Percentiles rank a stretch among this genome's conserved stretches.
Conservation (phyloP, 1,284 basidiomycete genomes). For the Irpex sp. region DNA sequence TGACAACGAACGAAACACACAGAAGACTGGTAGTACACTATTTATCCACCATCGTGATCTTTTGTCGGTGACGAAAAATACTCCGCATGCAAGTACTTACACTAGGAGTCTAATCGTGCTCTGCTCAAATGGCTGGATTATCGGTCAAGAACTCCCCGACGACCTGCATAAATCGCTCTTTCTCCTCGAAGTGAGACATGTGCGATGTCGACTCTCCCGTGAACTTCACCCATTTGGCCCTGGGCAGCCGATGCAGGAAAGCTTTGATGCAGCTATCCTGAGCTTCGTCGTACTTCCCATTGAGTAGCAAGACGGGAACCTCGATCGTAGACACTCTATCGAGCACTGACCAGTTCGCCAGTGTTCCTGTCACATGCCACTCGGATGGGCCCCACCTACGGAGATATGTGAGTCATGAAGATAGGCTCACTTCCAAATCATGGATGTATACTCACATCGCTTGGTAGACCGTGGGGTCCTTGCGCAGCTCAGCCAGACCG, state of each 20-base stretch:
- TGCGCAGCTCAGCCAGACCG: constrained; percentile 27
- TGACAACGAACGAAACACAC: too few relatives aligned
- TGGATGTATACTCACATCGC: constrained; percentile 34
- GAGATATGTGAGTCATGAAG: neutral
- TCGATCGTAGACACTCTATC: constrained; percentile 22
- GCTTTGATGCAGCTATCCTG: constrained; percentile 23
- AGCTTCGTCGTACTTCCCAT: constrained; percentile 22
- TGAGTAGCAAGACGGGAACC: constrained; percentile 26
- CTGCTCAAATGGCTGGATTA: neutral
- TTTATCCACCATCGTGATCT: too few relatives aligned
- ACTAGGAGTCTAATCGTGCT: neutral
- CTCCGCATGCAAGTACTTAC: too few relatives aligned
- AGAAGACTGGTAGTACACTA: too few relatives aligned
- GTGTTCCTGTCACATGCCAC: constrained; percentile 5
- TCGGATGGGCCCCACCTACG: neutral
- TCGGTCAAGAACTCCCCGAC: constrained; percentile 15
- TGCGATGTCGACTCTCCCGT: constrained; percentile 21
- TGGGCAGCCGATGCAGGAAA: constrained; percentile 19
- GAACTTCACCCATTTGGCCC: constrained; percentile 23
- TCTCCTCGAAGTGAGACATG: constrained; percentile 23
- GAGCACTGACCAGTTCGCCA: constrained; percentile 24
- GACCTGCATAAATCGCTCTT: constrained; percentile 18
- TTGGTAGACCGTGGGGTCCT: constrained; percentile 46
- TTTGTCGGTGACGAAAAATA: too few relatives aligned
- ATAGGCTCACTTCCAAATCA: constrained; percentile 5